phyloP scores from a whole-genome alignment of 2,329 filamentous ascomycete genomes.

The Fusarium subtropicale region DNA sequence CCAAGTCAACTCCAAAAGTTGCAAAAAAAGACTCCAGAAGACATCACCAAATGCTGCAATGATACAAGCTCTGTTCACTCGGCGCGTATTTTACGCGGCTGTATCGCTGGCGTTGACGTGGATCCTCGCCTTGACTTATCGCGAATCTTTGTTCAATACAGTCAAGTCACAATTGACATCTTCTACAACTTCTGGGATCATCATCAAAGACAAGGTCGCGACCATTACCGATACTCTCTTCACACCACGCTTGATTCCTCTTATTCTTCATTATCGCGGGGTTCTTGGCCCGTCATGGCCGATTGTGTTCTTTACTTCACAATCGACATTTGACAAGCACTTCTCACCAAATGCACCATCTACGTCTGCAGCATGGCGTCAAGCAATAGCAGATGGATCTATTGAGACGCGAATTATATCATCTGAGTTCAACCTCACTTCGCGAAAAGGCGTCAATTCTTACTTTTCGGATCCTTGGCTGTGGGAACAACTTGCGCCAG shows the following conservation, averaged over 20 bases:
- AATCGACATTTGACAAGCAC: not conserved
- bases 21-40: not conserved
- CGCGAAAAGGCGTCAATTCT: slow-evolving; percentile 1
- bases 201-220: slow-evolving; percentile 19
- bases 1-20: not conserved
- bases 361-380: not conserved
- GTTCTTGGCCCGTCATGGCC: slow-evolving; percentile 19
- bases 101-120: not conserved
- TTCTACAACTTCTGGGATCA: not conserved
- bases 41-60: not conserved
- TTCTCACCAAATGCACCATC: not conserved
- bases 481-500: slow-evolving; percentile 19
- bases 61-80: not conserved
- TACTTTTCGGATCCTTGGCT: slow-evolving; percentile 14
- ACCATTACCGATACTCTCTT: slow-evolving; percentile 19
- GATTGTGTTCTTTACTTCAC: slow-evolving; percentile 13
- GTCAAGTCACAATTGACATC: not conserved
- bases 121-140: not conserved
- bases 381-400: not conserved
- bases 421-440: not conserved
- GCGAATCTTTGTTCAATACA: not conserved
- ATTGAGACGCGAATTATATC: not conserved
- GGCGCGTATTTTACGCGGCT: not conserved
- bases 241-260: slow-evolving; percentile 10
- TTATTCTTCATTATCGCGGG: slow-evolving; percentile 17